phyloP scores from a whole-genome alignment of 2,329 filamentous ascomycete genomes.

The Aspergillus sp. region DNA sequence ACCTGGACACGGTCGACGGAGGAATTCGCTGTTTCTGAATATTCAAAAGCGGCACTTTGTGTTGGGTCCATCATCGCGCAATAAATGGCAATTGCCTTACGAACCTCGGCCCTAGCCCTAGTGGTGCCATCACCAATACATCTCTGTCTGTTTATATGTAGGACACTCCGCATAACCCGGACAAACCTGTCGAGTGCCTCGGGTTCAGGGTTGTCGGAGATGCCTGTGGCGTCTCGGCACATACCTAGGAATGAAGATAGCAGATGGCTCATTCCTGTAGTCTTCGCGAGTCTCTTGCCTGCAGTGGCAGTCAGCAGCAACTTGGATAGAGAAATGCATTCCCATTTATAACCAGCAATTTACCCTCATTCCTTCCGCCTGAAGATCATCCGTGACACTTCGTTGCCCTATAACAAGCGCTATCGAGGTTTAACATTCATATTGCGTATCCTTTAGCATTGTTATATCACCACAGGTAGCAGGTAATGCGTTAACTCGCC shows the following conservation, averaged over 20 bases:
- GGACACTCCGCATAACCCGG: accelerated
- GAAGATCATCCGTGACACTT: neutral
- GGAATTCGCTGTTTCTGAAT: neutral
- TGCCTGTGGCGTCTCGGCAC: too few relatives aligned
- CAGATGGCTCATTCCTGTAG: neutral
- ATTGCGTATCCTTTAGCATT: neutral
- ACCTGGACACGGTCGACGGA: neutral
- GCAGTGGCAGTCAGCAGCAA: neutral
- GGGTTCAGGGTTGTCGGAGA: too few relatives aligned
- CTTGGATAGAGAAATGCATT: neutral
- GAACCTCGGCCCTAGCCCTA: neutral
- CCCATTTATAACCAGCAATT: neutral
- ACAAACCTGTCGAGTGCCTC: neutral
- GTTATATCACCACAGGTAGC: neutral
- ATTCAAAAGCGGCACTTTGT: neutral
- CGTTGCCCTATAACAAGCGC: neutral
- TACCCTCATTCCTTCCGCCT: too few relatives aligned
- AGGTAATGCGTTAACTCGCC: neutral
- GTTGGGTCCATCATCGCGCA: neutral
- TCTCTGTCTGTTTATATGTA: neutral
- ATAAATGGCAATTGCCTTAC: neutral
- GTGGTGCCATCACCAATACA: neutral
- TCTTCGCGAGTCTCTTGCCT: neutral
- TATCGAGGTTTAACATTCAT: too few relatives aligned
- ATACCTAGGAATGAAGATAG: neutral